Evolutionary conservation across 148 eudicot species (phyloP), one percentile per base, ranked within the genome.

Genomic region (Tetragonia tetragonoides): DNA sequence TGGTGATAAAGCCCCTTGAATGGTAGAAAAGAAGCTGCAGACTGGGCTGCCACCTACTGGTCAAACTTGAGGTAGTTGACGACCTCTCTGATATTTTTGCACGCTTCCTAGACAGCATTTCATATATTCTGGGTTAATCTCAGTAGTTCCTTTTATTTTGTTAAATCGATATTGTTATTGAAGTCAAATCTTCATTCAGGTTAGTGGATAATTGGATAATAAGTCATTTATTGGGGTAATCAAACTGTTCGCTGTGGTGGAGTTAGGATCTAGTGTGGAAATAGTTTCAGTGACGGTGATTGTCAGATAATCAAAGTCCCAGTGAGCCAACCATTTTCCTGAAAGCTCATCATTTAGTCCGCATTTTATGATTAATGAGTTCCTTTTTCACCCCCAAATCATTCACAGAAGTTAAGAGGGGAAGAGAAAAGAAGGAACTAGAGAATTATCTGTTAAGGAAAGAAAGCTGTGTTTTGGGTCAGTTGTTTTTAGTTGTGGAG

Each of bases 41-140:
- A 10, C 67, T 18, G 24, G 49, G 54, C 66, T 57, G 0, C 44
- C 74, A 68, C 72, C 80, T 56, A 74, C 74, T 61, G n/a, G 74
- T 77, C 80, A 77, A 68, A 77, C 11, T 60, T 54, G 66, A 68
- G 74, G 72, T 68, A 68, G 80, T 41, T 77, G 66, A 47, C 66
- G 12, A 71, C 20, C 37, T 12, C 21, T 34, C 18, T 71, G 2
- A 17, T 12, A 4, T 49, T 34, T 53, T n/a, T 7, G 10, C 51
- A 18, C 15, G 8, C 18, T 70, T 21, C 53, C 4, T 70, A 11
- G 15, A 46, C 21, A 16, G 49, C 42, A 66, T 41, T 66, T 3
- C 4, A 40, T 41, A 39, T 39, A 49, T 57, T 11, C 28, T 18
- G 14, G 7, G 7, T 7, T 21, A 40, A 15, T 47, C 44, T 40